Evolutionary conservation across 2,329 filamentous ascomycete genomes (phyloP).

Genomic region (Talaromyces sp.): DNA sequence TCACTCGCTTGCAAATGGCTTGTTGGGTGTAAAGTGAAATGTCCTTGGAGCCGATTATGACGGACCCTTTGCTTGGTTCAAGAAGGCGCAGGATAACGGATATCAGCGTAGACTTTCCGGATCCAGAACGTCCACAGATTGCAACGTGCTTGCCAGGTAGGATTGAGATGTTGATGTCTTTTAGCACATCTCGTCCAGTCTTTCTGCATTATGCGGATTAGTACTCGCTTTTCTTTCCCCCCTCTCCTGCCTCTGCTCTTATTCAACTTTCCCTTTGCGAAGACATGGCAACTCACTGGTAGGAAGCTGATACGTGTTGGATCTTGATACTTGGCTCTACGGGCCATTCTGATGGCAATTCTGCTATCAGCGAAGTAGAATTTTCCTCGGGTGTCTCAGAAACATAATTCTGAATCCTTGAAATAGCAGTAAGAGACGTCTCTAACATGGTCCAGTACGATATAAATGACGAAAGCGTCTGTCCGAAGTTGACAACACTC

Average conservation of each 20-base stretch:
- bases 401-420: constrained; percentile 52
- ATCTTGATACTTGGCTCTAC: constrained; percentile 42
- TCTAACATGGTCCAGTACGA: constrained; percentile 56
- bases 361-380: constrained; percentile 36
- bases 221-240: neutral
- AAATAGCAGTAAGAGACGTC: constrained; percentile 55
- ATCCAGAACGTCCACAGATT: constrained; percentile 41
- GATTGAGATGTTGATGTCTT: constrained; percentile 48
- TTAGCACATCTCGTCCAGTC: constrained; percentile 27
- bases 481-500: constrained; percentile 54
- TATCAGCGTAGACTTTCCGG: constrained; percentile 12
- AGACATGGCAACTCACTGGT: constrained; percentile 31
- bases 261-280: neutral
- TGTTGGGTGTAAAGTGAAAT: constrained; percentile 37
- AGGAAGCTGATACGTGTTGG: constrained; percentile 42
- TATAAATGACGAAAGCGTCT: constrained; percentile 49
- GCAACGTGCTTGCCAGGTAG: constrained; percentile 39
- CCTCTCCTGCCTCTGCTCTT: neutral
- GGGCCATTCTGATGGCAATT: constrained; percentile 42
- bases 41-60: constrained; percentile 42
- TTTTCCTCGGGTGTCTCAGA: constrained; percentile 44
- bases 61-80: constrained; percentile 37
- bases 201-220: neutral
- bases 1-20: constrained; percentile 39
- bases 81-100: constrained; percentile 34